Percentiles rank a stretch among this genome's conserved stretches.
Evolutionary conservation across 1,284 basidiomycete species (phyloP).

Genomic region (Mycena citricolor): DNA sequence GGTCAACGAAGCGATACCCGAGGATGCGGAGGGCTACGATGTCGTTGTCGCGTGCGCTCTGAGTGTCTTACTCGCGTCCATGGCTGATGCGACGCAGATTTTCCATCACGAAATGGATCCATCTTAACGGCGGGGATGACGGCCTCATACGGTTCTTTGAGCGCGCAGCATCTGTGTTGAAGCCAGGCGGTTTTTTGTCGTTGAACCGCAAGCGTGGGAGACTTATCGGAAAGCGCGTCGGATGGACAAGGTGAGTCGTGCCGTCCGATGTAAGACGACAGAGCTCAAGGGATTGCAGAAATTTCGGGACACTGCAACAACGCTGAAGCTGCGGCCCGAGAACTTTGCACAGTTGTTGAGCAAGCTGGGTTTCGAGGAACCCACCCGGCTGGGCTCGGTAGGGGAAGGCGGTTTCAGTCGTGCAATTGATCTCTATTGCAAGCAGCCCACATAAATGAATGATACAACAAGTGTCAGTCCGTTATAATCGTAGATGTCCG

Average conservation of each 20-base stretch:
- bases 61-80: neutral
- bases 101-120: conserved; percentile 85
- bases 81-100: conserved; percentile 46
- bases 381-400: conserved; percentile 48
- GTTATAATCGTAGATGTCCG: too few relatives aligned
- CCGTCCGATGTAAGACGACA: conserved; percentile 2
- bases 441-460: too few relatives aligned
- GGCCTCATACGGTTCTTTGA: conserved; percentile 64
- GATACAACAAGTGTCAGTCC: too few relatives aligned
- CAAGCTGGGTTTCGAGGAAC: conserved; percentile 60
- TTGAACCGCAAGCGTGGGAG: conserved; percentile 81
- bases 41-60: conserved; percentile 68
- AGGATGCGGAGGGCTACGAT: conserved; percentile 64
- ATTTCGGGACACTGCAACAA: conserved; percentile 57
- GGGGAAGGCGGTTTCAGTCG: conserved; percentile 60
- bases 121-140: conserved; percentile 72
- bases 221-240: conserved; percentile 73
- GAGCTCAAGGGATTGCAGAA: conserved; percentile 32
- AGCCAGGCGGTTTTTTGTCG: conserved; percentile 59
- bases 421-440: conserved; percentile 47
- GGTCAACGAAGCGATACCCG: conserved; percentile 54
- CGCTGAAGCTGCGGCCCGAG: conserved; percentile 56
- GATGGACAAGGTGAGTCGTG: conserved; percentile 52
- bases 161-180: conserved; percentile 56
- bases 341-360: conserved; percentile 56